Conservation (phyloP, 208 protist genomes). For the Crithidia acanthocephali region DNA sequence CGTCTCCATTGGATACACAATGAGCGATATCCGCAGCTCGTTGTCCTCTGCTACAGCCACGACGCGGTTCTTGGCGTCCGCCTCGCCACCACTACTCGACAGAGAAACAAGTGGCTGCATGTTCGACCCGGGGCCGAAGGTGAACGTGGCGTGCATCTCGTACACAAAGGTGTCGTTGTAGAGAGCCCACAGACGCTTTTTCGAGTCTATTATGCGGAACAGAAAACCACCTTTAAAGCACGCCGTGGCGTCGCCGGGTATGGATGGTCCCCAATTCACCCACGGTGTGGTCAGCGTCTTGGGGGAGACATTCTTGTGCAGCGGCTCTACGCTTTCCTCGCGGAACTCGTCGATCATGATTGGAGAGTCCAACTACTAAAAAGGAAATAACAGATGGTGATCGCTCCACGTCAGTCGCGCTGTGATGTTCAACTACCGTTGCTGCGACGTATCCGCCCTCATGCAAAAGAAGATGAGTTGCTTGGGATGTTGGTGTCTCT, state of each 20-base stretch:
- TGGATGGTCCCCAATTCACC: slow-evolving; percentile 41
- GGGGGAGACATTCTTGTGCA: slow-evolving; percentile 12
- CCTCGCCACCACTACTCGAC: slow-evolving; percentile 16
- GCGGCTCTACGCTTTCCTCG: slow-evolving; percentile 38
- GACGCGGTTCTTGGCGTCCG: slow-evolving; percentile 17
- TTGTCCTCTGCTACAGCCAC: slow-evolving; percentile 33
- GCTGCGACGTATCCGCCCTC: not conserved
- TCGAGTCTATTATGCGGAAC: slow-evolving; percentile 66
- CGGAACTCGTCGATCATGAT: slow-evolving; percentile 49
- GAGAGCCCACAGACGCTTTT: slow-evolving; percentile 58
- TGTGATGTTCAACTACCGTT: not conserved
- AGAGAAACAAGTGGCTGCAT: slow-evolving; percentile 26
- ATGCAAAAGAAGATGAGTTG: not conserved
- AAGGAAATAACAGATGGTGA: not conserved
- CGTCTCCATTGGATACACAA: slow-evolving; percentile 70
- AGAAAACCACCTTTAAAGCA: slow-evolving; percentile 81
- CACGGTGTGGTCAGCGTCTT: slow-evolving; percentile 22
- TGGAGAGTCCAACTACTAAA: not conserved
- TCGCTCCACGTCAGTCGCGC: not conserved
- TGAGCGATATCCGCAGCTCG: slow-evolving; percentile 35
- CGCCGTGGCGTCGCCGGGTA: slow-evolving; percentile 45
- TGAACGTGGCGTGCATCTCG: slow-evolving; percentile 64
- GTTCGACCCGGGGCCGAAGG: slow-evolving; percentile 35
- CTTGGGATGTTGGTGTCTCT: no score
- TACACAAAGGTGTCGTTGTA: slow-evolving; percentile 76